Conservation (phyloP, 768 basidiomycete genomes). For the Xerocomus potaroensis region DNA sequence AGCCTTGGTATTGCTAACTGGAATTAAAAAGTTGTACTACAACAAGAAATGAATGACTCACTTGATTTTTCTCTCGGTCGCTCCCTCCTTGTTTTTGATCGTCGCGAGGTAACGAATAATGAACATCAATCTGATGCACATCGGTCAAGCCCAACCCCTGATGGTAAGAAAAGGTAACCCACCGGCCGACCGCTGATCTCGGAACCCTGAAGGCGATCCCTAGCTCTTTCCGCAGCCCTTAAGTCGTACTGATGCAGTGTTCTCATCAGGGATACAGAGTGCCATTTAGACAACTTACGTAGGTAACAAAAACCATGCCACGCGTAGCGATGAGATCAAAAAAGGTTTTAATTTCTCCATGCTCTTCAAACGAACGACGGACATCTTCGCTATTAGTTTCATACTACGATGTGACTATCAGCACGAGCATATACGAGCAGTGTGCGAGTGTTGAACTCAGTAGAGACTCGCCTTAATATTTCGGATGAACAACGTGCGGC, state of each 20-base stretch:
- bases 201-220: conserved; percentile 86
- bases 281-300: conserved; percentile 56
- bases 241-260: conserved; percentile 72
- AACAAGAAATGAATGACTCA: conserved; percentile 26
- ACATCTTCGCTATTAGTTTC: conserved; percentile 87
- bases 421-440: conserved; percentile 2
- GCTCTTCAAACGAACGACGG: conserved; percentile 81
- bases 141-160: conserved; percentile 3
- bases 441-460: conserved; percentile 14
- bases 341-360: conserved; percentile 95
- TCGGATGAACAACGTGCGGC: conserved; percentile 93
- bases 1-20: conserved; percentile 72
- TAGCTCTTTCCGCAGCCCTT: conserved; percentile 86
- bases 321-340: conserved; percentile 92
- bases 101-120: conserved; percentile 92
- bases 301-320: conserved; percentile 99
- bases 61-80: conserved; percentile 78
- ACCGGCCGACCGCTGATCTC: conserved; percentile 88
- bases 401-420: conserved; percentile 49
- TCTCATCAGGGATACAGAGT: conserved; percentile 10
- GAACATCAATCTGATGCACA: conserved; percentile 84
- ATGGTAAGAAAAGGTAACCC: conserved; percentile 34
- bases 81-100: conserved; percentile 61
- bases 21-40: conserved; percentile 11
- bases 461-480: conserved; percentile 88